Evolutionary conservation across 805 yeast species (phyloP).

Genomic region (Sugiyamaella qingdaonensis): DNA sequence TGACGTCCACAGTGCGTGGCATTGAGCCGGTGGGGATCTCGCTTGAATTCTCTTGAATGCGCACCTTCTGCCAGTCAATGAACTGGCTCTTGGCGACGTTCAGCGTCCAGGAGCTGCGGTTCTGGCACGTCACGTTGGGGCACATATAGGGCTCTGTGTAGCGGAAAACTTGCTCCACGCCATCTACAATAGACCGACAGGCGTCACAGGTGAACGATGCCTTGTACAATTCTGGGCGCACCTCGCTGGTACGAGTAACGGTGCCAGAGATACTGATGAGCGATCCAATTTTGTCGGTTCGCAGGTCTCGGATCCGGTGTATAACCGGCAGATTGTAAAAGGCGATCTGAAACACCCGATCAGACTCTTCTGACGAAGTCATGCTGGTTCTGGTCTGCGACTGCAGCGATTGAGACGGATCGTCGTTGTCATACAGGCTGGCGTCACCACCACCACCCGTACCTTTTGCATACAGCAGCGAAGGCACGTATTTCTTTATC

Average conservation of each 20-base stretch:
- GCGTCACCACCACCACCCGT: conserved; percentile 25
- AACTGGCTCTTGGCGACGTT: conserved; percentile 81
- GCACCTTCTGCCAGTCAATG: conserved; percentile 93
- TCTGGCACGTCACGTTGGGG: conserved; percentile 81
- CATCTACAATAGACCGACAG: conserved; percentile 80
- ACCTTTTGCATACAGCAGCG: conserved; percentile 40
- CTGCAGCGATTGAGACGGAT: conserved; percentile 33
- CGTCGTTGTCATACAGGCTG: conserved; percentile 22
- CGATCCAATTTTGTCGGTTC: conserved; percentile 84
- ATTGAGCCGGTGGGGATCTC: conserved; percentile 98
- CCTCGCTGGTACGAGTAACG: conserved; percentile 93
- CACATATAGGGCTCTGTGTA: conserved; percentile 95
- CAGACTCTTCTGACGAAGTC: conserved; percentile 43
- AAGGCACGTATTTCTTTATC: conserved; percentile 71
- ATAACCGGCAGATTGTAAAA: conserved; percentile 80
- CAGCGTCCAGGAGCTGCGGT: conserved; percentile 80
- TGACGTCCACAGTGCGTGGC: conserved; percentile 95
- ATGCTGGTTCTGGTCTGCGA: conserved; percentile 29
- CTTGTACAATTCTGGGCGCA: conserved; percentile 84
- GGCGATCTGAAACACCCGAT: conserved; percentile 82
- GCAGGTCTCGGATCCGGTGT: conserved; percentile 81
- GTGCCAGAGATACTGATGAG: conserved; percentile 87
- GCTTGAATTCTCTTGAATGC: conserved; percentile 92
- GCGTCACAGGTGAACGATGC: conserved; percentile 87
- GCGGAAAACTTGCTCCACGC: conserved; percentile 87